Base-by-base conservation (phyloP, 2,329 filamentous ascomycete species). In the Tolypocladium capitatum region DNA sequence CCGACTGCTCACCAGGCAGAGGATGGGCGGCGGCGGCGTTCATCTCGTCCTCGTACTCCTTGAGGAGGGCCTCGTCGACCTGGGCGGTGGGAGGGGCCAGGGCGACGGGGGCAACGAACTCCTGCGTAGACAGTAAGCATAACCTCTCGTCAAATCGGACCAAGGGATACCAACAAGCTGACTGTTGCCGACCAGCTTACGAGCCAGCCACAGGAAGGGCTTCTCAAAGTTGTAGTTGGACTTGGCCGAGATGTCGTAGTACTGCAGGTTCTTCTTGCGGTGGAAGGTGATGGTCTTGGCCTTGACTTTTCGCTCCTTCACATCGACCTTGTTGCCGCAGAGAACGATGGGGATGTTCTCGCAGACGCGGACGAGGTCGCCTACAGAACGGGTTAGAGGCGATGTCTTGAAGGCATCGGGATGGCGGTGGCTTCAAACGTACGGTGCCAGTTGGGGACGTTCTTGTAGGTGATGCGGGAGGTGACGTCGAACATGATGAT, bases 401-500 rank as follows among this genome's bases (percentile, higher is more conserved):
- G 42, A 20, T 40, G 36, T 33, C 14, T 40, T 28, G 21, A 16
- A 33, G 27, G 35, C 36, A 35, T 24, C 18, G 46, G 32, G 34
- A 18, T 13, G 41, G 42, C 18, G 13, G 5, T 21, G 38, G n/a
- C 36, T 42, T 5, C 34, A 36, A 51, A 82, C 88, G 69, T 83
- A 95, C 92, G 92, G 75, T 98, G 92, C 92, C 92, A 98, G 86
- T 97, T 97, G 75, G 92, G 92, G 56, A 98, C 92, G 78, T 98
- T 98, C 86, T 98, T 98, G 85, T 98, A 98, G 70, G 92, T 98
- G 71, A 98, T 97, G 68, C 92, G 87, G 60, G 91, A 96, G 55
- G 92, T 97, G 58, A 98, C 91, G 72, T 98, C 91, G 72, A 98
- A 98, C 91, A 98, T 98, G 83, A 98, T 97, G 78, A 98, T 96